Base-by-base conservation (phyloP, 1,284 basidiomycete genomes). In the Omphalotus olearius region DNA sequence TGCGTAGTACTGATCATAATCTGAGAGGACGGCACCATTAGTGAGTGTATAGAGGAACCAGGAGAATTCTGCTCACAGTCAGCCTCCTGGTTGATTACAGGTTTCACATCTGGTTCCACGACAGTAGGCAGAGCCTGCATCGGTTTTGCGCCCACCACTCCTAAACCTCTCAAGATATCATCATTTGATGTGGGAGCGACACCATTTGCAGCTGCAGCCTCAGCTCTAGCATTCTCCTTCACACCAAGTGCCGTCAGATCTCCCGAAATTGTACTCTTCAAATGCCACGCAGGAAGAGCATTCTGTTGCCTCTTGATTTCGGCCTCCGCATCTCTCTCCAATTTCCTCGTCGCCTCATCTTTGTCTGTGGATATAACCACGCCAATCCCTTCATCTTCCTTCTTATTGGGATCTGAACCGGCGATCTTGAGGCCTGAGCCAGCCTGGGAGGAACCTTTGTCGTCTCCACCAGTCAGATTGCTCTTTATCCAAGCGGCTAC, bases 191-290 rank as follows among this genome's bases (percentile, higher is more conserved):
- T 72, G 42, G 69, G 63, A 51, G 62, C 50, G 51, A 18, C 59
- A 57, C 56, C 58, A 59, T 35, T 57, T 47, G 61, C 58, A 43
- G 60, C 62, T 17, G 64, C 62, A 4, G 64, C 68, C 54, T 78
- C 73, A 10, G 69, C 66, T 52, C 81, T 70, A 16, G 76, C 80
- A 56, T 64, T 79, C 62, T 88, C 85, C 58, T 79, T 78, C 54
- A 89, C 76, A 16, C 94, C 95, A 25, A 96, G 74, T 16, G 91
- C 86, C 0, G 95, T 98, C 56, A 91, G 72, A 60, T 95, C 87
- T 16, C 93, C 94, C 11, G 93, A 89, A 58, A 99, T 91, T 3
- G 96, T 99, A 65, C 92, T 95, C 66, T 91, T 88, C 56, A 93
- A 77, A 71, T 97, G 90, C 96, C 96, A 98, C 7, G 86, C 78